phyloP scores from a whole-genome alignment of 1,284 basidiomycete species.

The Rhizoctonia solani region DNA sequence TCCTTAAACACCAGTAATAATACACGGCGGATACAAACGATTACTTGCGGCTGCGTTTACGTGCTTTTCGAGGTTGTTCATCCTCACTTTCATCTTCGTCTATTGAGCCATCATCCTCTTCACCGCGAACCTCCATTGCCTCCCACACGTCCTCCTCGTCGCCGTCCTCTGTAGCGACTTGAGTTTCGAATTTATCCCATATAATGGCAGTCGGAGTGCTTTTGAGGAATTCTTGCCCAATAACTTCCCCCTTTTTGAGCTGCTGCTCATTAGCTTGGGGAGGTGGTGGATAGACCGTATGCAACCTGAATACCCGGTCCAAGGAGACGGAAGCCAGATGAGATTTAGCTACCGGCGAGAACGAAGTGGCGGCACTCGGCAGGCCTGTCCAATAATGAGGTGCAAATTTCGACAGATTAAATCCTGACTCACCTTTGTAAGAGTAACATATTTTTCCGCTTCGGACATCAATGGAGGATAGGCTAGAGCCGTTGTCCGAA shows the following conservation, averaged over 20 bases:
- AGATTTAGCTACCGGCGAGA: slow-evolving; percentile 52
- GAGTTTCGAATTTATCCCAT: slow-evolving; percentile 43
- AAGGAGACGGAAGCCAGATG: slow-evolving; percentile 62
- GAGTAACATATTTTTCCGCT: slow-evolving; percentile 72
- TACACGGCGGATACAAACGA: not conserved
- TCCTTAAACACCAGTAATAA: not conserved
- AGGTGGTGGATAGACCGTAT: slow-evolving; percentile 65
- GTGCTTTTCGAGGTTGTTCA: slow-evolving; percentile 37
- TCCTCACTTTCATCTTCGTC: slow-evolving; percentile 43
- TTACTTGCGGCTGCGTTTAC: slow-evolving; percentile 5
- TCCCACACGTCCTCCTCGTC: slow-evolving; percentile 53
- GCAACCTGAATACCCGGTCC: slow-evolving; percentile 75
- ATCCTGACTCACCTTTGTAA: slow-evolving; percentile 67
- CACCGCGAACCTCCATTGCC: slow-evolving; percentile 43
- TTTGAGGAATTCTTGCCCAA: slow-evolving; percentile 71
- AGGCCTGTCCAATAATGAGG: slow-evolving; percentile 53
- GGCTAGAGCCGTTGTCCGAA: slow-evolving; percentile 68
- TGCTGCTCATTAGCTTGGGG: slow-evolving; percentile 57
- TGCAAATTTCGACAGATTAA: slow-evolving; percentile 20
- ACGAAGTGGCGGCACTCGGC: slow-evolving; percentile 66
- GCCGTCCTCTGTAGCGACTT: slow-evolving; percentile 43
- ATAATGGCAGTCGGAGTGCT: slow-evolving; percentile 62
- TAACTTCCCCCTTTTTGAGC: slow-evolving; percentile 61
- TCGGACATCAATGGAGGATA: slow-evolving; percentile 74
- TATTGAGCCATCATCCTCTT: slow-evolving; percentile 50